Conservation (phyloP, 2,329 filamentous ascomycete genomes). For the Colletotrichum gigasporum region DNA sequence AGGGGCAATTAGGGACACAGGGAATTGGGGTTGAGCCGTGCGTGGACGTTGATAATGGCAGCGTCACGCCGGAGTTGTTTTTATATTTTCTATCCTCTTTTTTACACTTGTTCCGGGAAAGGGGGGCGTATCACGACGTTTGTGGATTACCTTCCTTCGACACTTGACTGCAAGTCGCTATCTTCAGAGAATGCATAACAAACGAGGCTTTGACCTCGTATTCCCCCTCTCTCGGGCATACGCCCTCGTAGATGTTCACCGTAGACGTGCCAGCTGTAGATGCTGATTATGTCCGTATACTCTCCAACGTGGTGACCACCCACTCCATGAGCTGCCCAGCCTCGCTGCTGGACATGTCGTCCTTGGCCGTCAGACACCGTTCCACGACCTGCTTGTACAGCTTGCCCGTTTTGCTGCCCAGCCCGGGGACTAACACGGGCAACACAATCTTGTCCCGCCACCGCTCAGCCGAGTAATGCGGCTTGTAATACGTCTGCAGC, state of each 20-base stretch:
- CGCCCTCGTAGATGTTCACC: too few relatives aligned
- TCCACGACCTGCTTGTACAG: slow-evolving; percentile 52
- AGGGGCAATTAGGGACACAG: slow-evolving; percentile 25
- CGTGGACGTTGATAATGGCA: slow-evolving; percentile 6
- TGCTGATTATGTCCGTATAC: slow-evolving; percentile 41
- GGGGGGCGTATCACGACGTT: slow-evolving; percentile 29
- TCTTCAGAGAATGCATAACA: slow-evolving; percentile 32
- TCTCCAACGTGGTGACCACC: slow-evolving; percentile 51
- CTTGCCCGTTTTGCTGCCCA: slow-evolving; percentile 52
- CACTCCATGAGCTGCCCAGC: slow-evolving; percentile 52
- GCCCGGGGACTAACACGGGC: slow-evolving; percentile 49
- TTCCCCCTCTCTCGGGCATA: not conserved
- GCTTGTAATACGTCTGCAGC: slow-evolving; percentile 50
- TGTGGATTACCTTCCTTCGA: slow-evolving; percentile 32
- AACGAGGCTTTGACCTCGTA: slow-evolving; percentile 8
- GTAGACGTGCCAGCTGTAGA: not conserved
- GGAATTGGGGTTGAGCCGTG: slow-evolving; percentile 29
- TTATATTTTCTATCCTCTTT: slow-evolving; percentile 21
- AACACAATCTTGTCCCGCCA: slow-evolving; percentile 54
- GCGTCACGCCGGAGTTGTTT: slow-evolving; percentile 17
- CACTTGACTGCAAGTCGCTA: slow-evolving; percentile 30
- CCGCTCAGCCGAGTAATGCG: slow-evolving; percentile 50
- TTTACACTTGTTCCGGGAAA: slow-evolving; percentile 17
- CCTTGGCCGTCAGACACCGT: slow-evolving; percentile 48
- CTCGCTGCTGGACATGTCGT: slow-evolving; percentile 48